phyloP scores from a whole-genome alignment of 2,329 filamentous ascomycete genomes.

The Fonsecaea pedrosoi region DNA sequence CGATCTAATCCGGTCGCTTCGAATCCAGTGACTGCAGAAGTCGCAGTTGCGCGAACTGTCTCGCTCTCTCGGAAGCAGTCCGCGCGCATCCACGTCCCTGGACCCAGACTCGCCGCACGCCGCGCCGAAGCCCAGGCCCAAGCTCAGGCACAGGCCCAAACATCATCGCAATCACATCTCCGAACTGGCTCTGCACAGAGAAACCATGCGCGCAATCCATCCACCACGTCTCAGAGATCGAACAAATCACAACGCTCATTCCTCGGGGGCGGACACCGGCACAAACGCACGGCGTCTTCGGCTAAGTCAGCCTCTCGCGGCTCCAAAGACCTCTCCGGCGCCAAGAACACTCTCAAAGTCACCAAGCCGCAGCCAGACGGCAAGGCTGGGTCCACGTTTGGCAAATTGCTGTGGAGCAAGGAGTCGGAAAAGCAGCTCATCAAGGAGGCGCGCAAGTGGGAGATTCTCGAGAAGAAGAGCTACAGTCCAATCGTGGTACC shows the following conservation, averaged over 20 bases:
- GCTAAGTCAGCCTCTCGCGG: conserved; percentile 20
- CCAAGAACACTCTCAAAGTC: conserved; percentile 24
- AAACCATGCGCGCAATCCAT: conserved; percentile 11
- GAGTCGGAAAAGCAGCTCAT: conserved; percentile 33
- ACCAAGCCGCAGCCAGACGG: conserved; percentile 24
- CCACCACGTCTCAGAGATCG: conserved; percentile 12
- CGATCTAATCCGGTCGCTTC: conserved; percentile 24
- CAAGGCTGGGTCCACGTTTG: conserved; percentile 4
- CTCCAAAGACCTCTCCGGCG: conserved; percentile 21
- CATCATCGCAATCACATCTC: conserved; percentile 1
- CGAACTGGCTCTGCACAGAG: neutral
- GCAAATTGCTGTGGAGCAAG: conserved; percentile 22
- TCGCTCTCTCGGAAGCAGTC: conserved; percentile 38
- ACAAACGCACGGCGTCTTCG: conserved; percentile 26
- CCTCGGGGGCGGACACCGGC: conserved; percentile 27
- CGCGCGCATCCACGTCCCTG: conserved; percentile 32
- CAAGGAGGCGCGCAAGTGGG: conserved; percentile 33
- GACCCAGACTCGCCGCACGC: conserved; percentile 26
- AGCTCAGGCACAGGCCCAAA: neutral
- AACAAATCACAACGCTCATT: conserved; percentile 18
- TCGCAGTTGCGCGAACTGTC: conserved; percentile 37
- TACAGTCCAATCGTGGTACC: conserved; percentile 37
- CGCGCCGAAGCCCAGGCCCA: conserved; percentile 23
- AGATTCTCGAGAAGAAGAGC: conserved; percentile 36
- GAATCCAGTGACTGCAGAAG: conserved; percentile 32